Percentiles rank a stretch among this genome's conserved stretches.
Evolutionary conservation across 1,284 basidiomycete genomes (phyloP).

Genomic region (Termitomyces sp.): DNA sequence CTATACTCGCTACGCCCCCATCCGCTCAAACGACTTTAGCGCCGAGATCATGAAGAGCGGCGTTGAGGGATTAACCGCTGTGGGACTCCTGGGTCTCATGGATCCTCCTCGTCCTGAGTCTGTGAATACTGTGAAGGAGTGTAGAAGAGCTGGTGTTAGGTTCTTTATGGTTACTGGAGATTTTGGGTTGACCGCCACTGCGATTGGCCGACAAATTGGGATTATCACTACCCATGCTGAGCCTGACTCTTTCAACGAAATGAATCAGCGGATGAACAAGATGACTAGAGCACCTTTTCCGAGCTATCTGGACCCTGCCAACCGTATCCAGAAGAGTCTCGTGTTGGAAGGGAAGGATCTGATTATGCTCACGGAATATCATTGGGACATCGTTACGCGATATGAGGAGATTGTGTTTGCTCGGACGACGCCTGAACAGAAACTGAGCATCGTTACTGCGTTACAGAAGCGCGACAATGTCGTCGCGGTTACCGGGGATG

Average conservation of each 20-base stretch:
- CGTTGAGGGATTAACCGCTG: slow-evolving; percentile 41
- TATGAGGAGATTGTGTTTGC: slow-evolving; percentile 73
- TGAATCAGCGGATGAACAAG: slow-evolving; percentile 27
- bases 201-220: slow-evolving; percentile 35
- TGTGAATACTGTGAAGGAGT: slow-evolving; percentile 38
- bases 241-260: slow-evolving; percentile 33
- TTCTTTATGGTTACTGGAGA: slow-evolving; percentile 27
- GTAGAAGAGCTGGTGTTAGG: slow-evolving; percentile 26
- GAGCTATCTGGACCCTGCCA: slow-evolving; percentile 9
- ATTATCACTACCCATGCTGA: slow-evolving; percentile 45
- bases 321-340: slow-evolving; percentile 11
- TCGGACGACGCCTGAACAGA: slow-evolving; percentile 70
- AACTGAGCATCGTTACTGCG: slow-evolving; percentile 55
- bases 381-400: slow-evolving; percentile 21
- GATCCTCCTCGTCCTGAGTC: slow-evolving; percentile 56
- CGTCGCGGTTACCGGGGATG: slow-evolving; percentile 59
- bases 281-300: slow-evolving; percentile 11
- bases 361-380: slow-evolving; percentile 8
- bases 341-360: slow-evolving; percentile 18
- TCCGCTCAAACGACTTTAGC: slow-evolving; percentile 32
- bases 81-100: slow-evolving; percentile 59
- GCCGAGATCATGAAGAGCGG: slow-evolving; percentile 33
- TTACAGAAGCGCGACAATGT: slow-evolving; percentile 48
- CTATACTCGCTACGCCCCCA: too few species aligned
- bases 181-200: slow-evolving; percentile 21